Percentiles rank a stretch among this genome's conserved stretches.
These are phyloP conservation scores for Hermanozyma aechmeae DNA, from an alignment of 805 yeast genomes.

Conservation along the genomic window DNA sequence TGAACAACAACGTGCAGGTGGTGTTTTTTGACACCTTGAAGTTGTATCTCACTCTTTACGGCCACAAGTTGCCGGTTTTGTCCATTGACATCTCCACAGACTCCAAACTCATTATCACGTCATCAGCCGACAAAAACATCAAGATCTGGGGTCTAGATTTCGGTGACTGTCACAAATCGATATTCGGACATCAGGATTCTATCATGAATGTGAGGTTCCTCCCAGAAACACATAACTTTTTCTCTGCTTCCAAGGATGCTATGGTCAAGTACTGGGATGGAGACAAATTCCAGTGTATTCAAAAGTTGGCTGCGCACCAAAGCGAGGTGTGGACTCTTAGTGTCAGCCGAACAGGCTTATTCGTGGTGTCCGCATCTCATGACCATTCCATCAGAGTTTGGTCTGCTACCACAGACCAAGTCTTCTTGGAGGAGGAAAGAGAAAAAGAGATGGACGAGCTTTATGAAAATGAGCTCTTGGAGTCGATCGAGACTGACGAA, in stretches of 20 bases:
- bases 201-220: constrained; percentile 82
- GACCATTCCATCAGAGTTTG: constrained; percentile 92
- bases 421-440: constrained; percentile 93
- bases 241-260: constrained; percentile 85
- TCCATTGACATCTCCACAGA: constrained; percentile 88
- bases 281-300: constrained; percentile 89
- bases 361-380: constrained; percentile 77
- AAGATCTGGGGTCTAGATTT: constrained; percentile 98
- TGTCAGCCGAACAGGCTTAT: constrained; percentile 62
- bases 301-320: constrained; percentile 74
- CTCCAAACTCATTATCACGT: constrained; percentile 78
- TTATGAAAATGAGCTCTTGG: constrained; percentile 73
- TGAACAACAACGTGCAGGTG: constrained; percentile 94
- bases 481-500: constrained; percentile 55
- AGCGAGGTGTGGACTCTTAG: constrained; percentile 91
- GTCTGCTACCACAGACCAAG: constrained; percentile 89
- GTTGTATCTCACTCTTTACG: constrained; percentile 82
- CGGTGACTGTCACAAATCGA: constrained; percentile 96
- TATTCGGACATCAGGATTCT: constrained; percentile 95
- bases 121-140: constrained; percentile 95
- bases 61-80: constrained; percentile 92
- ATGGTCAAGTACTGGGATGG: constrained; percentile 97
- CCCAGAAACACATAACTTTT: constrained; percentile 81
- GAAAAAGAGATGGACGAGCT: constrained; percentile 92
- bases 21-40: constrained; percentile 82